A percentile compares a stretch with the other conserved stretches of the same genome.
Conservation (phyloP, 2,329 filamentous ascomycete species). For the Xylaria sp. region DNA sequence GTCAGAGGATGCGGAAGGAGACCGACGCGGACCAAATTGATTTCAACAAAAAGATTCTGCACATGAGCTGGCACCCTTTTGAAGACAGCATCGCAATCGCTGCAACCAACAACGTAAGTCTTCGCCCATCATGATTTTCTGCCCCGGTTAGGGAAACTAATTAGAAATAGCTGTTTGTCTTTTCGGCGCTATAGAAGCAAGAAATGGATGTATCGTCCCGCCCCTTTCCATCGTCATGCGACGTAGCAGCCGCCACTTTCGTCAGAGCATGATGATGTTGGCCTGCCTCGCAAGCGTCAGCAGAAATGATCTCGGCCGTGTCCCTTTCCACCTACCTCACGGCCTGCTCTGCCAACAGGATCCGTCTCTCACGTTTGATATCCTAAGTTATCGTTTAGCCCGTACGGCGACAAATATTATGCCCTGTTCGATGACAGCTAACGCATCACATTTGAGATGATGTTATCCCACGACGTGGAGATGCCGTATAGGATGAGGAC, state of each 20-base stretch:
- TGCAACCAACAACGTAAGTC: slow-evolving; percentile 96
- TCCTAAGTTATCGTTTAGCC: slow-evolving; percentile 18
- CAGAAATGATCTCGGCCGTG: slow-evolving; percentile 15
- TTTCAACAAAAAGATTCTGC: slow-evolving; percentile 99
- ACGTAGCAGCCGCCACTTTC: slow-evolving; percentile 12
- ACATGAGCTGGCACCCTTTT: slow-evolving; percentile 99
- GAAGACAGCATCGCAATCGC: slow-evolving; percentile 99
- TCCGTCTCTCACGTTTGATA: slow-evolving; percentile 15
- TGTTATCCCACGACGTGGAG: slow-evolving; percentile 23
- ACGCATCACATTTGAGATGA: slow-evolving; percentile 20
- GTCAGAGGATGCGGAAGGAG: slow-evolving; percentile 97
- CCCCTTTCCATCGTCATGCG: slow-evolving; percentile 1
- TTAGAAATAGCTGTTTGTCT: slow-evolving; percentile 73
- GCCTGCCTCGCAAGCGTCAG: slow-evolving; percentile 11
- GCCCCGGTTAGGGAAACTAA: slow-evolving; percentile 40
- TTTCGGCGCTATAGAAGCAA: slow-evolving; percentile 72
- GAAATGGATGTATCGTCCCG: slow-evolving; percentile 14
- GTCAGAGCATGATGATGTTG: slow-evolving; percentile 15
- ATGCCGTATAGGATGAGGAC: slow-evolving; percentile 23
- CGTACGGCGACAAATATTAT: slow-evolving; percentile 14
- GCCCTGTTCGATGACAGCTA: slow-evolving; percentile 20
- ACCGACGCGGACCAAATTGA: slow-evolving; percentile 99
- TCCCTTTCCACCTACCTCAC: slow-evolving; percentile 15
- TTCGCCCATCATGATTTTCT: not conserved
- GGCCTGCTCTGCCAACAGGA: slow-evolving; percentile 14